Conservation (phyloP, 805 yeast species). For the Suhomyces sp. region DNA sequence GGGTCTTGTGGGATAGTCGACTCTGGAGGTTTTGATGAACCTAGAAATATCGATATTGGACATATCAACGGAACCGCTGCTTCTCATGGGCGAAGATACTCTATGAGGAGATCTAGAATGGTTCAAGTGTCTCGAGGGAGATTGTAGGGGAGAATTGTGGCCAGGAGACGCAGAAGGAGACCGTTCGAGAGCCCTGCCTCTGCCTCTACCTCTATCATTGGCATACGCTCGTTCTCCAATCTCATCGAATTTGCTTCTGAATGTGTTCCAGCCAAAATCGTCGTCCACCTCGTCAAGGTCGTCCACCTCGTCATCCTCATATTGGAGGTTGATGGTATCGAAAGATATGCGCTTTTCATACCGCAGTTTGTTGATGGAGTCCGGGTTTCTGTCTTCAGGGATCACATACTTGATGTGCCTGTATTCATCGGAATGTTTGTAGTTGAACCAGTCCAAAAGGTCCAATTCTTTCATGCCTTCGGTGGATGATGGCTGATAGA, state of each 20-base stretch:
- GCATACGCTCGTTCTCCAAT: too few relatives aligned
- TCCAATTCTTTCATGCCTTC: constrained; percentile 7
- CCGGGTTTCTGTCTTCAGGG: constrained; percentile 12
- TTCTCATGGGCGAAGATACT: constrained; percentile 2
- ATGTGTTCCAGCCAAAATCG: background rate
- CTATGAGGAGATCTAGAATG: constrained; percentile 16
- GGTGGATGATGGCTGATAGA: constrained; percentile 2
- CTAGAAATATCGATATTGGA: constrained; percentile 9
- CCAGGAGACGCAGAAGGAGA: constrained; percentile 9
- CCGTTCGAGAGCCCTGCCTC: constrained; percentile 6
- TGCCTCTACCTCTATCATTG: constrained; percentile 5
- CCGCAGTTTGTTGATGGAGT: constrained; percentile 7
- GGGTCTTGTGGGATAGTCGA: constrained; percentile 40
- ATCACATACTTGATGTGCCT: constrained; percentile 19
- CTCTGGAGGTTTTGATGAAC: constrained; percentile 10
- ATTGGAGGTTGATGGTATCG: constrained; percentile 49
- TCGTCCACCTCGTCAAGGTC: constrained; percentile 6
- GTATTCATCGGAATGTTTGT: constrained; percentile 22
- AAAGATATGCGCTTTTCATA: constrained; percentile 47
- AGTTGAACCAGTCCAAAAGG: constrained; percentile 11
- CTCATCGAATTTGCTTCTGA: background rate
- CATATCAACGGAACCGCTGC: background rate
- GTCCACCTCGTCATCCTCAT: constrained; percentile 23
- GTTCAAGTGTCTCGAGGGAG: constrained; percentile 6
- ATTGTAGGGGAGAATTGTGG: constrained; percentile 8